These are phyloP conservation scores for Pittosporum tobira DNA, from an alignment of 129 eudicot genomes.

Conservation along the genomic window DNA sequence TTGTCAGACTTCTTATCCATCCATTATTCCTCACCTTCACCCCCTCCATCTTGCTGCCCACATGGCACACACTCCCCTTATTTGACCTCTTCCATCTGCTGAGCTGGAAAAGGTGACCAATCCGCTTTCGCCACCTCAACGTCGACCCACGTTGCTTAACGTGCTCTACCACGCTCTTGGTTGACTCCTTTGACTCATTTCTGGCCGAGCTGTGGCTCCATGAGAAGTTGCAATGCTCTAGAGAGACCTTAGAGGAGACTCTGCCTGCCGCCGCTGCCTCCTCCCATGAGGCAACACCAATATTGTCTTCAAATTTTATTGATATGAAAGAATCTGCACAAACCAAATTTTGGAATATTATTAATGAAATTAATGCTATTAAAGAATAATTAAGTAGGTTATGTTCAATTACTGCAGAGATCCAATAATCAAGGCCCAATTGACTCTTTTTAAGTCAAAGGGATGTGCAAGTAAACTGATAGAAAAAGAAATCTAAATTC, in stretches of 20 bases:
- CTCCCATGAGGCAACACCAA: conserved; percentile 71
- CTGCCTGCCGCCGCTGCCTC: conserved; percentile 17
- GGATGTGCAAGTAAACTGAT: too few species aligned
- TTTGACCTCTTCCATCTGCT: conserved; percentile 51
- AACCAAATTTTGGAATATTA: neutral
- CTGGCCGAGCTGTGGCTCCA: conserved; percentile 17
- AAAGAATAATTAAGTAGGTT: too few species aligned
- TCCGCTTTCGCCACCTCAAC: conserved; percentile 77
- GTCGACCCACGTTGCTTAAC: conserved; percentile 31
- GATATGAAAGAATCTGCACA: conserved; percentile 72
- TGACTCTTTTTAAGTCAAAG: too few species aligned
- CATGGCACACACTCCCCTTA: conserved; percentile 33
- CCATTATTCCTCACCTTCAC: conserved; percentile 39
- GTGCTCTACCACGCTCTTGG: conserved; percentile 63
- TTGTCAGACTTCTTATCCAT: conserved; percentile 47
- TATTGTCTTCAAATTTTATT: conserved; percentile 68
- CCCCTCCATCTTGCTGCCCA: conserved; percentile 37
- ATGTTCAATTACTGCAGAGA: too few species aligned
- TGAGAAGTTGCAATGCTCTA: conserved; percentile 22
- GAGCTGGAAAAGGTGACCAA: conserved; percentile 72
- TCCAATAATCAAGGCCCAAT: too few species aligned
- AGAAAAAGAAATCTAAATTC: too few species aligned
- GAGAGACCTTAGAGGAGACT: conserved; percentile 33
- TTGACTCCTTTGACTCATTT: conserved; percentile 9
- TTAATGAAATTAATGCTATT: too few species aligned